phyloP scores from a whole-genome alignment of 352 stramenopile species.

The Globisporangium echinulatum region DNA sequence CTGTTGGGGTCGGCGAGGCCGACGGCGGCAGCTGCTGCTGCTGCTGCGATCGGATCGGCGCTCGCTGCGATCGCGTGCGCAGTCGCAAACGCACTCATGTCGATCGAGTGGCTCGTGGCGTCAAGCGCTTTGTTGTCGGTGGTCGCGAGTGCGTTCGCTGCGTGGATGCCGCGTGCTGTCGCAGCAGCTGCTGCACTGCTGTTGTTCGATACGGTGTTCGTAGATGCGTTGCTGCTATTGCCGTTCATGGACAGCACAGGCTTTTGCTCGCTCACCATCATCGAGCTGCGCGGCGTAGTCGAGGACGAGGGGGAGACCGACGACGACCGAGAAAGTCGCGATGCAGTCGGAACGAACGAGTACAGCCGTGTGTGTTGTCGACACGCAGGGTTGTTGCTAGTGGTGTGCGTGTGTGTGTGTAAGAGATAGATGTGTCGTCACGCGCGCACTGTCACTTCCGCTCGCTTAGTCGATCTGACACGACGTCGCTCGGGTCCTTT shows the following conservation, averaged over 20 bases:
- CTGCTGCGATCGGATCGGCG: conserved; percentile 8
- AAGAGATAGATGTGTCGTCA: too few relatives aligned
- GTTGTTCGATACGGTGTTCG: neutral
- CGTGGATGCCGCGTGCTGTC: neutral
- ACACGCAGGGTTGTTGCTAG: too few relatives aligned
- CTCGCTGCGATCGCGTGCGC: conserved; percentile 11
- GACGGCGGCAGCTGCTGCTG: conserved; percentile 10
- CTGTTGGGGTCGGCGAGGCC: conserved; percentile 14
- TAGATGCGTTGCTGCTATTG: neutral
- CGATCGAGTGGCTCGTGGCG: conserved; percentile 6
- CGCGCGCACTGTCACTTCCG: too few relatives aligned
- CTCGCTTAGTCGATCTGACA: too few relatives aligned
- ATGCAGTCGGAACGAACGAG: too few relatives aligned
- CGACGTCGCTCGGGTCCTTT: neutral
- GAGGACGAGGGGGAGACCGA: neutral
- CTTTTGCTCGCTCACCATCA: conserved; percentile 39
- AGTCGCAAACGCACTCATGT: conserved; percentile 5
- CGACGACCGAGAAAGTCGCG: neutral
- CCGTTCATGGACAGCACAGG: conserved; percentile 9
- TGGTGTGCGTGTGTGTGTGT: too few relatives aligned
- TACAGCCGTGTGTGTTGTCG: too few relatives aligned
- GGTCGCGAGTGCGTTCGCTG: conserved; percentile 7
- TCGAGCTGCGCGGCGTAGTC: conserved; percentile 2
- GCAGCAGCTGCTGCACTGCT: neutral
- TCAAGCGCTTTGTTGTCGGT: neutral